Conservation (phyloP, 495 filamentous ascomycete species). For the Aspergillus biplanus region DNA sequence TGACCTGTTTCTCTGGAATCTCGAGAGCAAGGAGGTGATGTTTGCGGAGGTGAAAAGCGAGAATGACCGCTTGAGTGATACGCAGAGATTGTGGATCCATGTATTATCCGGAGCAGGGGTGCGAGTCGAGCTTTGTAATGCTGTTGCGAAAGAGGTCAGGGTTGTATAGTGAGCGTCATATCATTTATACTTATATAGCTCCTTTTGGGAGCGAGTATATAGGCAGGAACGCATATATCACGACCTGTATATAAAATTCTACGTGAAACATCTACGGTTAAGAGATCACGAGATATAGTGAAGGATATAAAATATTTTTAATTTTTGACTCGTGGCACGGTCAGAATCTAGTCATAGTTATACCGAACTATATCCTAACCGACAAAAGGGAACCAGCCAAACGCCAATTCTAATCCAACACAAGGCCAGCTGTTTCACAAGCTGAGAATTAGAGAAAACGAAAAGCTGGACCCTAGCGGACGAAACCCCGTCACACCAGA, state of each 20-base stretch:
- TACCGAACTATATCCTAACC: not conserved
- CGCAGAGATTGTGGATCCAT: conserved; percentile 95
- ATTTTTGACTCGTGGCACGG: conserved; percentile 2
- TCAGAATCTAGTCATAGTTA: not conserved
- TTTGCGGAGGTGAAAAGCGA: conserved; percentile 93
- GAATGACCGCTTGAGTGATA: conserved; percentile 96
- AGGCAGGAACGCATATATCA: not conserved
- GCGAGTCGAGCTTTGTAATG: conserved; percentile 85
- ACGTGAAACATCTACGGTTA: too few species aligned
- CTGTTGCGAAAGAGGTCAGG: conserved; percentile 73
- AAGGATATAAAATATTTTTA: not conserved
- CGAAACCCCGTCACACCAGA: conserved; percentile 5
- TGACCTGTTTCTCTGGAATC: conserved; percentile 86
- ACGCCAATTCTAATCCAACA: not conserved
- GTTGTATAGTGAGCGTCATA: not conserved
- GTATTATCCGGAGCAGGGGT: conserved; percentile 84
- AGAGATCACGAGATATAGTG: too few species aligned
- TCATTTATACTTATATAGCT: not conserved
- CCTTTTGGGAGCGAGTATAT: not conserved
- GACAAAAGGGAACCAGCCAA: too few species aligned
- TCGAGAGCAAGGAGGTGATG: conserved; percentile 63
- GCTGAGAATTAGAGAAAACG: too few species aligned
- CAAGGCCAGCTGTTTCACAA: too few species aligned
- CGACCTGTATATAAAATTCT: not conserved
- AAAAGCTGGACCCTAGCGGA: conserved; percentile 2